Conservation (phyloP, 2,329 filamentous ascomycete genomes). For the Ophiostoma sp. region DNA sequence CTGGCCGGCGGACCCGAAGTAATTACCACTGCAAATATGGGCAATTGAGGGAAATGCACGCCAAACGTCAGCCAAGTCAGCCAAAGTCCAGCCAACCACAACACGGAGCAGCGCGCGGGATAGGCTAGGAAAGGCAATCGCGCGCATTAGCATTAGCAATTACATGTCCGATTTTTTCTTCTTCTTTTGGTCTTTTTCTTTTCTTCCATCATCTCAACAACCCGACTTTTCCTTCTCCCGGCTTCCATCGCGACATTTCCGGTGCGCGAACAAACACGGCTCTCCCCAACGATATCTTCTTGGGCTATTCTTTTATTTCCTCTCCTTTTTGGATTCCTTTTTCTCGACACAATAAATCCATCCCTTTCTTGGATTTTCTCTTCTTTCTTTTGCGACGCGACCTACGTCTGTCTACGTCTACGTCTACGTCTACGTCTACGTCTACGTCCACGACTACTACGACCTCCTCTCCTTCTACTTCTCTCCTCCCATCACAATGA, state of each 20-base stretch:
- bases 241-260: constrained; percentile 15
- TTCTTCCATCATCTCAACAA: not conserved
- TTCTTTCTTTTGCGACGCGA: not conserved
- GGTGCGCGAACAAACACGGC: not conserved
- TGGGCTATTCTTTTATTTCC: not conserved
- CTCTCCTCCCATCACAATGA: constrained; percentile 31
- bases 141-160: constrained; percentile 16
- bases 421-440: not conserved
- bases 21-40: not conserved
- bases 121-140: not conserved
- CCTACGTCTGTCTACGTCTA: not conserved
- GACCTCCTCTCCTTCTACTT: not conserved
- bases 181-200: not conserved
- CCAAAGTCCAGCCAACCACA: not conserved
- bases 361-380: not conserved
- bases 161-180: not conserved
- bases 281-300: not conserved
- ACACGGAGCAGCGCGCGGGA: not conserved
- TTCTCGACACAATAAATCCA: not conserved
- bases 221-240: not conserved
- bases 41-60: not conserved
- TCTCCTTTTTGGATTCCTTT: not conserved
- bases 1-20: constrained; percentile 19
- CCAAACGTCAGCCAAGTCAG: not conserved
- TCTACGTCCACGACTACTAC: not conserved